Evolutionary conservation across 352 stramenopile genomes (phyloP).

Genomic region (Phytopythium litorale): DNA sequence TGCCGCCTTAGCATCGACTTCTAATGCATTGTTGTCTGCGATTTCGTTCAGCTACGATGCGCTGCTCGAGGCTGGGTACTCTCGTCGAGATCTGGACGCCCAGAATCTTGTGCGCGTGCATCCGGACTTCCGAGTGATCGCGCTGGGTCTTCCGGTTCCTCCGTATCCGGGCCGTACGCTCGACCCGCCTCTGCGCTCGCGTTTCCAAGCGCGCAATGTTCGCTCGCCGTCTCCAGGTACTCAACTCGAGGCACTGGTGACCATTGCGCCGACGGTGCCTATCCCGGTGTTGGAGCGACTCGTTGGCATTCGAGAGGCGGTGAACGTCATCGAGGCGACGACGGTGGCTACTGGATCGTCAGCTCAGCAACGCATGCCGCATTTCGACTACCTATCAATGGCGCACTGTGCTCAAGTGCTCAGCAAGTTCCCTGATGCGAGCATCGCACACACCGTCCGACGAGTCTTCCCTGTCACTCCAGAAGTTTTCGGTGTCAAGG

Average conservation of each 20-base stretch:
- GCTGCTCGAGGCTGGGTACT: slow-evolving; percentile 51
- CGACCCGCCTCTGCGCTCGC: slow-evolving; percentile 82
- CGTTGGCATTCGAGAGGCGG: slow-evolving; percentile 63
- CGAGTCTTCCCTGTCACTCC: slow-evolving; percentile 59
- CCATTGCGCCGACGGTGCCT: slow-evolving; percentile 40
- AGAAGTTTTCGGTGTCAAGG: slow-evolving; percentile 37
- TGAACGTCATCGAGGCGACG: slow-evolving; percentile 68
- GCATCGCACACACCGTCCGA: slow-evolving; percentile 27
- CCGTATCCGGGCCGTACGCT: slow-evolving; percentile 83
- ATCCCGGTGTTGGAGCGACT: slow-evolving; percentile 55
- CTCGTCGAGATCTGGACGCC: slow-evolving; percentile 30
- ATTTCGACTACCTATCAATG: slow-evolving; percentile 66
- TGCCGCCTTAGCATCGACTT: not conserved
- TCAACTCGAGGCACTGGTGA: slow-evolving; percentile 53
- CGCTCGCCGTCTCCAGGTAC: slow-evolving; percentile 55
- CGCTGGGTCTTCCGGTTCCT: slow-evolving; percentile 82
- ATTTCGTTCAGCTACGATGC: slow-evolving; percentile 44
- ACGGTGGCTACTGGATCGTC: slow-evolving; percentile 19
- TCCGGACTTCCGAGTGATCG: slow-evolving; percentile 92
- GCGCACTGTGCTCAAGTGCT: slow-evolving; percentile 54
- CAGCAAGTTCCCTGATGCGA: slow-evolving; percentile 41
- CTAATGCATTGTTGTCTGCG: not conserved
- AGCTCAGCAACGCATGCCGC: slow-evolving; percentile 42
- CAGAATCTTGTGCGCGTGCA: slow-evolving; percentile 87
- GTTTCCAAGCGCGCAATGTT: slow-evolving; percentile 81